Evolutionary conservation across 1,139 yeast species (phyloP).

Genomic region (Geotrichum europaeum): DNA sequence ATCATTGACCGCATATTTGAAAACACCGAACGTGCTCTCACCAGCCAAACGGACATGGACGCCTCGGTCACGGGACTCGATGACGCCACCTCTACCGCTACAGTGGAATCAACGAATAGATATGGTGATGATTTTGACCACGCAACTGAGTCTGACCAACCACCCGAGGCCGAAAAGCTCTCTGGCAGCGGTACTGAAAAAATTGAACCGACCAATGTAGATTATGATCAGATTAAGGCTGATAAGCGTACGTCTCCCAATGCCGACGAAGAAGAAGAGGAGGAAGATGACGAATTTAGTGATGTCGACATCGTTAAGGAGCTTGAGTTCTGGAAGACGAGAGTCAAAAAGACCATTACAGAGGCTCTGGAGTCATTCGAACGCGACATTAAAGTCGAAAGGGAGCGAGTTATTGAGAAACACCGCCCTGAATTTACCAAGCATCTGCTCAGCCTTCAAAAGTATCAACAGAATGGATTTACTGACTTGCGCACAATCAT

Average conservation of each 20-base stretch:
- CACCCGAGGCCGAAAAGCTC: not conserved
- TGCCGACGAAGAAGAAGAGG: not conserved
- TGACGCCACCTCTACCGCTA: constrained; percentile 3
- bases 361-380: constrained; percentile 30
- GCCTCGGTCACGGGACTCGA: constrained; percentile 10
- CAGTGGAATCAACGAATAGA: not conserved
- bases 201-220: not conserved
- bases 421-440: constrained; percentile 26
- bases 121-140: not conserved
- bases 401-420: constrained; percentile 21
- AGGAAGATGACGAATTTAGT: not conserved
- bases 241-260: not conserved
- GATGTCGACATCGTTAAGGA: constrained; percentile 3
- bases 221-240: not conserved
- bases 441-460: constrained; percentile 24
- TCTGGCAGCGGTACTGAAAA: not conserved
- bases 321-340: constrained; percentile 24
- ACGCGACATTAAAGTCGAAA: constrained; percentile 32
- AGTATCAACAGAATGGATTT: constrained; percentile 18
- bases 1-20: constrained; percentile 24
- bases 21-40: constrained; percentile 1
- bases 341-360: constrained; percentile 28
- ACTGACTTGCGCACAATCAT: constrained; percentile 1
- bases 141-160: not conserved
- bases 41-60: not conserved